Percentiles rank a stretch among this genome's conserved stretches.
Evolutionary conservation across 495 filamentous ascomycete species (phyloP).

Genomic region (Staphylotrichum longicolle): DNA sequence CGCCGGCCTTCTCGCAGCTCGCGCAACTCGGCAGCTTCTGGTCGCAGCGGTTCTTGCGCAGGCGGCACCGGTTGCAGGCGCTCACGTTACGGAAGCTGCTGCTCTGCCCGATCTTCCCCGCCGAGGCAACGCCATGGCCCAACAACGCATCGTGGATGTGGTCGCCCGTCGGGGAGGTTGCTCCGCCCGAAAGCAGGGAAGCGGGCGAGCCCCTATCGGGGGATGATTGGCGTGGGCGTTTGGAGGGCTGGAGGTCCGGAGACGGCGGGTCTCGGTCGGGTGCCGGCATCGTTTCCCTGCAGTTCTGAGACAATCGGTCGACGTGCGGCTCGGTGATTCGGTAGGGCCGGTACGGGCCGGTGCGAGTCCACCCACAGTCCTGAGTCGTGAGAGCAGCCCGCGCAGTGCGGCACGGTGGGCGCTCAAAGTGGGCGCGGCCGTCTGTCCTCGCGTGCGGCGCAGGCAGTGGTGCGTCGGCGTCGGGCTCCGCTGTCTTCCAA

Average conservation of each 20-base stretch:
- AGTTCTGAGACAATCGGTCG: conserved; percentile 24
- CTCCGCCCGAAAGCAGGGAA: conserved; percentile 34
- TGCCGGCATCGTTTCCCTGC: conserved; percentile 37
- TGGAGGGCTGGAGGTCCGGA: conserved; percentile 45
- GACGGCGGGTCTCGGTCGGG: conserved; percentile 43
- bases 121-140: conserved; percentile 6
- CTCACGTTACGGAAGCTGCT: conserved; percentile 85
- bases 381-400: neutral
- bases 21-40: conserved; percentile 86
- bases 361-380: conserved; percentile 5
- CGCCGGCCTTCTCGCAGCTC: conserved; percentile 83
- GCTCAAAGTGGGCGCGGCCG: too few species aligned
- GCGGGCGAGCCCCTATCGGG: conserved; percentile 49
- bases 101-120: conserved; percentile 47
- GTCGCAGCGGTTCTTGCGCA: conserved; percentile 93
- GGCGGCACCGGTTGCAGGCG: conserved; percentile 87
- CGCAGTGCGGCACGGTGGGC: neutral
- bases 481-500: neutral
- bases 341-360: conserved; percentile 15
- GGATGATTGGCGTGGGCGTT: conserved; percentile 51
- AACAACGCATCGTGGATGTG: conserved; percentile 33
- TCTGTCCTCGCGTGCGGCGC: neutral
- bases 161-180: conserved; percentile 35
- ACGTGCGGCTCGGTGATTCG: conserved; percentile 16
- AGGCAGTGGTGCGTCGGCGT: neutral